phyloP scores from a whole-genome alignment of 2,329 filamentous ascomycete genomes.

The Nothophaeocryptopus gaeumannii region DNA sequence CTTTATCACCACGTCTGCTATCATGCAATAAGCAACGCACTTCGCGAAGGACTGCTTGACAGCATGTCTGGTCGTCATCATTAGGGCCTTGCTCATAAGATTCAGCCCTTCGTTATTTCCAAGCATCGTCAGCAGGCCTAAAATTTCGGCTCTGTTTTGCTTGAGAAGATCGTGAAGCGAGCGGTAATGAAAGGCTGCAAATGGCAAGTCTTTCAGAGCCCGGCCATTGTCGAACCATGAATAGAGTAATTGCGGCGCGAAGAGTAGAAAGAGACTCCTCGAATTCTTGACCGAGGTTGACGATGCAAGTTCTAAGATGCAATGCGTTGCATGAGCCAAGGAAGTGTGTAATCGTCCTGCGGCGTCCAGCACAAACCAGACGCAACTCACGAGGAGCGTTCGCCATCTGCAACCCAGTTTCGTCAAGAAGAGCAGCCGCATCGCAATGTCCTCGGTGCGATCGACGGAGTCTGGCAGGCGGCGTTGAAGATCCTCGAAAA shows the following conservation, averaged over 20 bases:
- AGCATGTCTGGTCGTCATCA: slow-evolving; percentile 53
- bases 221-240: slow-evolving; percentile 74
- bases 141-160: slow-evolving; percentile 72
- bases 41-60: slow-evolving; percentile 71
- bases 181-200: slow-evolving; percentile 75
- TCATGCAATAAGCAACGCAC: slow-evolving; percentile 77
- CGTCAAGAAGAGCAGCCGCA: slow-evolving; percentile 73
- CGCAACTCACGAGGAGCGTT: slow-evolving; percentile 78
- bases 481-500: slow-evolving; percentile 80
- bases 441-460: slow-evolving; percentile 77
- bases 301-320: slow-evolving; percentile 64
- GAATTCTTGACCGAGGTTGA: slow-evolving; percentile 64
- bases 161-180: slow-evolving; percentile 65
- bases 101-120: slow-evolving; percentile 63
- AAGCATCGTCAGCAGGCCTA: slow-evolving; percentile 79
- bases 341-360: slow-evolving; percentile 69
- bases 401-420: slow-evolving; percentile 79
- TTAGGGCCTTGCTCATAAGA: slow-evolving; percentile 59
- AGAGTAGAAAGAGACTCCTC: slow-evolving; percentile 73
- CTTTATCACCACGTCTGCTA: slow-evolving; percentile 60
- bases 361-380: slow-evolving; percentile 92
- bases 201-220: slow-evolving; percentile 70
- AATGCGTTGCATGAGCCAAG: slow-evolving; percentile 67
- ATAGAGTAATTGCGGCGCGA: slow-evolving; percentile 83
- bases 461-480: slow-evolving; percentile 69